phyloP scores from a whole-genome alignment of 2,329 filamentous ascomycete species.

The Gliomastix tumulicola region DNA sequence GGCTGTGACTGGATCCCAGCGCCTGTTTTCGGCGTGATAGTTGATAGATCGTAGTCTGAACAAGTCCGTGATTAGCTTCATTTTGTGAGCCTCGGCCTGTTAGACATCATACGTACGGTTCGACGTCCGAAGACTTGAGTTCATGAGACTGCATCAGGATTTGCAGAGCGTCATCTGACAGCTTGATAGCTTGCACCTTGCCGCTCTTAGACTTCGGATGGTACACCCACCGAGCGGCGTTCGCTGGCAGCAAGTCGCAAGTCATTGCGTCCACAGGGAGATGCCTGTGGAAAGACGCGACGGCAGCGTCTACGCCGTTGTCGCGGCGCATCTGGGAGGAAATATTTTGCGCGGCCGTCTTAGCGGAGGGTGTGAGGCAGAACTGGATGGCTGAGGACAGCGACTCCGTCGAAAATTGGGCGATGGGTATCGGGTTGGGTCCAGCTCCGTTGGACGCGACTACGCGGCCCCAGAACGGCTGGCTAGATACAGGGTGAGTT shows the following conservation, averaged over 20 bases:
- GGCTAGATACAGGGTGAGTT: slow-evolving; percentile 13
- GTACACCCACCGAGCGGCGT: slow-evolving; percentile 30
- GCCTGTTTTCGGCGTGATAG: slow-evolving; percentile 18
- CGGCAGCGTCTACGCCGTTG: slow-evolving; percentile 16
- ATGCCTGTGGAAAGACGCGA: slow-evolving; percentile 29
- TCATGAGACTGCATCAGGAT: slow-evolving; percentile 23
- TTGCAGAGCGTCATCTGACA: slow-evolving; percentile 1
- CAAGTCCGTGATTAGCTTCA: background rate
- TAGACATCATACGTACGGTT: background rate
- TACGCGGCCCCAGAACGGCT: slow-evolving; percentile 38
- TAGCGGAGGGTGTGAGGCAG: slow-evolving; percentile 20
- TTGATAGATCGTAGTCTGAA: background rate
- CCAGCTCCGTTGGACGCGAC: slow-evolving; percentile 31
- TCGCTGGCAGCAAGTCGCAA: slow-evolving; percentile 30
- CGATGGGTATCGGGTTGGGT: slow-evolving; percentile 26
- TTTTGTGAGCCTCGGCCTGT: too few relatives aligned
- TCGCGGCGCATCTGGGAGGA: slow-evolving; percentile 2
- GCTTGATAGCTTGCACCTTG: background rate
- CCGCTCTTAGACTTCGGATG: background rate
- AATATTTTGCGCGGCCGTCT: slow-evolving; percentile 3
- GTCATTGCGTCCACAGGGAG: slow-evolving; percentile 23
- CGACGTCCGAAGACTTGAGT: slow-evolving; percentile 22
- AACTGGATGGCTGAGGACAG: slow-evolving; percentile 26
- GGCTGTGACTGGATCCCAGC: slow-evolving; percentile 24
- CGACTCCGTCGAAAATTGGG: slow-evolving; percentile 20